Conservation (phyloP, 768 basidiomycete species). For the Tylopilus intermedius region DNA sequence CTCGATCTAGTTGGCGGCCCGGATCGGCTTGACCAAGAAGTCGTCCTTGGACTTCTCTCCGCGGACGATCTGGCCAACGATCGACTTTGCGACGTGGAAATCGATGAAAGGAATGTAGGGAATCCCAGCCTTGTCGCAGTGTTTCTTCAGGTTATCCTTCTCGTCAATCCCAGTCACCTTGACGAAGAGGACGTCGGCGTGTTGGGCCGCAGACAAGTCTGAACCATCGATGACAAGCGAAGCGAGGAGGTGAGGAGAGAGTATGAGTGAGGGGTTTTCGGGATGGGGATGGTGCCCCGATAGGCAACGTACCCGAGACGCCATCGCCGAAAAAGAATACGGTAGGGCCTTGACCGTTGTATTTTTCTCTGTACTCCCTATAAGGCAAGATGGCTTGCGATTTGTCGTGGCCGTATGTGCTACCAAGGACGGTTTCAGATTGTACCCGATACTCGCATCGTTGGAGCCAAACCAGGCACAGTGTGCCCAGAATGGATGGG, state of each 20-base stretch:
- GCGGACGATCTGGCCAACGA: slow-evolving; percentile 67
- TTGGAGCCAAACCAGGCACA: not conserved
- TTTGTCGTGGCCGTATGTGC: slow-evolving; percentile 94
- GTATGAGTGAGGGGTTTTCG: not conserved
- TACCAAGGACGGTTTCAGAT: slow-evolving; percentile 2
- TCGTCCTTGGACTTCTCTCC: slow-evolving; percentile 41
- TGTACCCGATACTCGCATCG: not conserved
- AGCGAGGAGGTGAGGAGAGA: not conserved
- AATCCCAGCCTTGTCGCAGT: slow-evolving; percentile 76
- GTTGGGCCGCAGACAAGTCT: slow-evolving; percentile 90
- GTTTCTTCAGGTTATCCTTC: slow-evolving; percentile 74
- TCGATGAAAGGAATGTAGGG: slow-evolving; percentile 73
- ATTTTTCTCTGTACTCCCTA: slow-evolving; percentile 36
- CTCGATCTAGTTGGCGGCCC: not conserved
- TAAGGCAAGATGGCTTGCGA: slow-evolving; percentile 92
- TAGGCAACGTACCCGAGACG: slow-evolving; percentile 66
- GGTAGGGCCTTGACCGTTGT: slow-evolving; percentile 44
- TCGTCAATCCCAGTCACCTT: slow-evolving; percentile 74
- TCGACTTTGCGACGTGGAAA: slow-evolving; percentile 56
- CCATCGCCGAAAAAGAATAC: slow-evolving; percentile 98
- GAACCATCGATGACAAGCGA: not conserved
- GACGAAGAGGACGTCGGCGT: slow-evolving; percentile 93
- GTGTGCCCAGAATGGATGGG: not conserved
- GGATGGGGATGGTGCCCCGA: not conserved
- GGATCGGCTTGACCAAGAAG: slow-evolving; percentile 14